Percentiles rank a stretch among this genome's conserved stretches.
phyloP scores from a whole-genome alignment of 2,329 filamentous ascomycete genomes.

The Cordyceps javanica region DNA sequence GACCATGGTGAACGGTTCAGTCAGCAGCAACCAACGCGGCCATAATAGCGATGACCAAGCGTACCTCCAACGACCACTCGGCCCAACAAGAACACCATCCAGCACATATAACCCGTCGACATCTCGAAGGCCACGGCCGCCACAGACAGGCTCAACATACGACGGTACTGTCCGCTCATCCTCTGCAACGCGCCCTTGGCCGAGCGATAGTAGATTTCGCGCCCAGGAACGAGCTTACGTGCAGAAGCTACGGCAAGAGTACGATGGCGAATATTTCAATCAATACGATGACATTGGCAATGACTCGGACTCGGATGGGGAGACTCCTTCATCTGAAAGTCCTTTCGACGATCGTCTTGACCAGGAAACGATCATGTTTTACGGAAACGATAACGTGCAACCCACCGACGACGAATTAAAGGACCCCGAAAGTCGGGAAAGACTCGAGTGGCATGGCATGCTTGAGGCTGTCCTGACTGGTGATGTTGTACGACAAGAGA shows the following conservation, averaged over 20 bases:
- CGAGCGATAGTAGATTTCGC: constrained; percentile 39
- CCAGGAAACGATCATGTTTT: constrained; percentile 87
- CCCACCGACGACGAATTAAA: constrained; percentile 85
- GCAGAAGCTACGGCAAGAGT: constrained; percentile 78
- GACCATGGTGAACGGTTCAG: constrained; percentile 35
- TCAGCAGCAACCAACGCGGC: constrained; percentile 34
- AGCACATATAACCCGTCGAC: constrained; percentile 71
- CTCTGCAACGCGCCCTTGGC: constrained; percentile 45
- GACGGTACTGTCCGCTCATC: constrained; percentile 42
- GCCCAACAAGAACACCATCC: constrained; percentile 66
- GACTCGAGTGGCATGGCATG: constrained; percentile 98
- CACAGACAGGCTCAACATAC: constrained; percentile 37
- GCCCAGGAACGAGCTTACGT: constrained; percentile 89
- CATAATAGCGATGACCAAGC: constrained; percentile 23
- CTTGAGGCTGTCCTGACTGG: constrained; percentile 90
- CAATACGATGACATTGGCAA: constrained; percentile 57
- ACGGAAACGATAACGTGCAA: constrained; percentile 82
- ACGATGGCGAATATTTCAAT: constrained; percentile 61
- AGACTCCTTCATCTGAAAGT: constrained; percentile 78
- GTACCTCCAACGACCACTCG: constrained; percentile 57
- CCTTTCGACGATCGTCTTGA: constrained; percentile 85
- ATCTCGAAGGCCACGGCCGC: constrained; percentile 40
- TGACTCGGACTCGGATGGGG: constrained; percentile 84
- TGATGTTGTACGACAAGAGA: constrained; percentile 96
- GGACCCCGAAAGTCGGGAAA: constrained; percentile 80